Base-by-base conservation (phyloP, 192 early-diverging fungal genomes). In the Coemansia sp. region DNA sequence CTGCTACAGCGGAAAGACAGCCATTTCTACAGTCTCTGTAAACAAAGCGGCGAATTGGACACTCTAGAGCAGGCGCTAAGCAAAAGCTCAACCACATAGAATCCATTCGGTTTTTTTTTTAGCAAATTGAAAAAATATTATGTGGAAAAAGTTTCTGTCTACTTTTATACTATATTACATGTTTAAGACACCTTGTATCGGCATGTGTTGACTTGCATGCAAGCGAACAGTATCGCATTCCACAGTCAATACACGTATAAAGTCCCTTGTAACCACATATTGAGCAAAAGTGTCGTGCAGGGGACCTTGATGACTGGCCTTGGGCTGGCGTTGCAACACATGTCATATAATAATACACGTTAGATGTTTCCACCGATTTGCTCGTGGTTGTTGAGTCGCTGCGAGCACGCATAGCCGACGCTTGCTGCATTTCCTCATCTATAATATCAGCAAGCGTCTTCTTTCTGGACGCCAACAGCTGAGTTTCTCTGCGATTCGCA, bases 11-110 rank as follows among this genome's bases (percentile, higher is more conserved):
- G 83, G 11, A 70, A 84, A 21, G 81, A 84, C 53, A 84, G 89
- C 56, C 19, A 84, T 5, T 95, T 97, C 75, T 63, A 86, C 18
- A 76, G 73, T 42, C 91, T 97, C 89, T 93, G 91, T 62, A 83
- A 87, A 41, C 87, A 89, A 32, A 90, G 89, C 54, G 90, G 90
- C 4, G 94, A 95, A 61, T 89, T 87, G 76, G 79, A 78, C 0
- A 11, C 26, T 5, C 16, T 59, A 38, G n/a, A 59, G 38, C 57
- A 59, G 38, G 26, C 26, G 7, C 57, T 59, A 18, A 18, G 6
- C n/a, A 59, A 59, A 23, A 59, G 39, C 9, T 4, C 19, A 12
- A 1, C 9, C 52, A 9, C 0, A 26, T 54, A 54, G 7, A 26
- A 26, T 2, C 26, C 26, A 26, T 26, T 26, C 26, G 0, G 0